Evolutionary conservation across 495 filamentous ascomycete species (phyloP).

Genomic region (Aspergillus biplanus): DNA sequence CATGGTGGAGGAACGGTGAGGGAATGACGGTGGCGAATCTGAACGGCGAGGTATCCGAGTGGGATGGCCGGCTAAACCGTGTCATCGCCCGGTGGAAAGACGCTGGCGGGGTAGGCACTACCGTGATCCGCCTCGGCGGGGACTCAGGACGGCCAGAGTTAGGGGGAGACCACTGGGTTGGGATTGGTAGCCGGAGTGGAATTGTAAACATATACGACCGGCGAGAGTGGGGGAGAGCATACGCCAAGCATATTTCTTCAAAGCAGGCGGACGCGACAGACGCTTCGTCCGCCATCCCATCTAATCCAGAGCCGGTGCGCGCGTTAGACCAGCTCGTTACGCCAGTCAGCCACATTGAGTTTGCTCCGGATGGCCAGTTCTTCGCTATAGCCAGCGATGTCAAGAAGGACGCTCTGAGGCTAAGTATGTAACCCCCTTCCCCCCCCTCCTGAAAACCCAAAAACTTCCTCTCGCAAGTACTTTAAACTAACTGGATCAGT

Average conservation of each 20-base stretch:
- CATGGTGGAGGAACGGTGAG: constrained; percentile 86
- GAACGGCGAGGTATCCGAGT: constrained; percentile 93
- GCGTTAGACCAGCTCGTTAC: constrained; percentile 86
- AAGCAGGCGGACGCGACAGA: constrained; percentile 36
- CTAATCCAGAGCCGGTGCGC: constrained; percentile 68
- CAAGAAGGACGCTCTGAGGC: constrained; percentile 84
- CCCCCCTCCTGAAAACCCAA: not conserved
- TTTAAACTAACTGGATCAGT: constrained; percentile 47
- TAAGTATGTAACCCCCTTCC: constrained; percentile 49
- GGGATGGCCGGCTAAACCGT: constrained; percentile 63
- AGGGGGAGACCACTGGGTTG: constrained; percentile 87
- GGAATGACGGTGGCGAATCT: constrained; percentile 78
- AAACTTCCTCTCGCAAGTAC: not conserved
- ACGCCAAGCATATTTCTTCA: constrained; percentile 26
- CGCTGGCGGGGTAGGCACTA: constrained; percentile 86
- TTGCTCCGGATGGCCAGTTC: constrained; percentile 87
- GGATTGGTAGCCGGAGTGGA: constrained; percentile 80
- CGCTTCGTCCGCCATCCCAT: constrained; percentile 54
- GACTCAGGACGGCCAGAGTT: constrained; percentile 57
- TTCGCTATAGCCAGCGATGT: constrained; percentile 79
- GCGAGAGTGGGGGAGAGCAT: constrained; percentile 54
- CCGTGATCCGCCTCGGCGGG: constrained; percentile 78
- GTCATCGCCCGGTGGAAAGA: constrained; percentile 85
- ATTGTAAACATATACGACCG: constrained; percentile 95
- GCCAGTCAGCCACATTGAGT: constrained; percentile 72